Percentiles rank a stretch among this genome's conserved stretches.
phyloP scores from a whole-genome alignment of 768 basidiomycete genomes.

The Suillus sp. region DNA sequence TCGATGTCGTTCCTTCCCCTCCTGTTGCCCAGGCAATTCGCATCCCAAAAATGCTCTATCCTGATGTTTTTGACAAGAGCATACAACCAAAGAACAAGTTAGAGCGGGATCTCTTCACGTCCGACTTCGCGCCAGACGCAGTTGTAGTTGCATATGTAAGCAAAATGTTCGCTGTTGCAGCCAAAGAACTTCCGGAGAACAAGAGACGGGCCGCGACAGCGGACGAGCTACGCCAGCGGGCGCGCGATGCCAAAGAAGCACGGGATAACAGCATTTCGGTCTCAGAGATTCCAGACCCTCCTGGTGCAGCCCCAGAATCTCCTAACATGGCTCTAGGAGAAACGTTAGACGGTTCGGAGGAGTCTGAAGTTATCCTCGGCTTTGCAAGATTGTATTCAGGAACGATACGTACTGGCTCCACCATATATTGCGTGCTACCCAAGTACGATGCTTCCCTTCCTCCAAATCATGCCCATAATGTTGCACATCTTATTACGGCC shows the following conservation, averaged over 20 bases:
- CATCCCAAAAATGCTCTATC: constrained; percentile 91
- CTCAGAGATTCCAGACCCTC: constrained; percentile 11
- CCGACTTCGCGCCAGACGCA: constrained; percentile 58
- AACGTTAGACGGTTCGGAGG: neutral
- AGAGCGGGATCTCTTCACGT: constrained; percentile 81
- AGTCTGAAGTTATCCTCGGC: constrained; percentile 75
- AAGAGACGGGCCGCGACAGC: constrained; percentile 76
- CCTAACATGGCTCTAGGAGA: neutral
- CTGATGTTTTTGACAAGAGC: constrained; percentile 63
- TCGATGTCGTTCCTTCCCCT: constrained; percentile 94
- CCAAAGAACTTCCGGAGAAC: constrained; percentile 81
- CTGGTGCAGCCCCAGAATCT: constrained; percentile 7
- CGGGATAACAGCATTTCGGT: constrained; percentile 24
- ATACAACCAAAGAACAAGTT: constrained; percentile 72
- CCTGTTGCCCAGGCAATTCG: constrained; percentile 76
- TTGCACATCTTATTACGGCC: constrained; percentile 57
- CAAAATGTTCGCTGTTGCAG: constrained; percentile 96
- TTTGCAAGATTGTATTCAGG: constrained; percentile 96
- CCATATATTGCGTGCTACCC: constrained; percentile 77
- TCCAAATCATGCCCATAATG: constrained; percentile 69
- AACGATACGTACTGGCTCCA: constrained; percentile 63
- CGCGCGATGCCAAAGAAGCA: constrained; percentile 53
- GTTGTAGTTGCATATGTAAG: constrained; percentile 86
- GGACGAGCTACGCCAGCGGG: constrained; percentile 77
- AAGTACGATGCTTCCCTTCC: constrained; percentile 73